Base-by-base conservation (phyloP, 2,329 filamentous ascomycete genomes). In the Penicillium sclerotiorum region DNA sequence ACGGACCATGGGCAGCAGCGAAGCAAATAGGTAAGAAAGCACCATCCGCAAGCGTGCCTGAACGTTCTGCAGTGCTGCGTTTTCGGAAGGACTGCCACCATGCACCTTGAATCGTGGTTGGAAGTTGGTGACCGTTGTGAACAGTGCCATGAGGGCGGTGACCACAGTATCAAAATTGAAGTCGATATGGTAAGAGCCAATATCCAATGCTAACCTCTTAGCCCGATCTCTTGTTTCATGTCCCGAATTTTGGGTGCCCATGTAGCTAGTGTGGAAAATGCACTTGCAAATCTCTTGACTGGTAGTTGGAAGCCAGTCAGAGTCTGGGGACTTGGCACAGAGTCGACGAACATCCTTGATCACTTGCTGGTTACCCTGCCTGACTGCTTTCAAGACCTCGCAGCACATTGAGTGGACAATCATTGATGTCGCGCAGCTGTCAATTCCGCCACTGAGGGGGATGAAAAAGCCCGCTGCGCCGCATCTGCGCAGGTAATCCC, bases 171-270 rank as follows among this genome's bases (percentile, higher is more conserved):
- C 89, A 49, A 93, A 90, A 61, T 90, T 83, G 37, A 90, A 74
- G 62, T 92, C 81, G 4, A 82, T 77, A 64, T 94, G 90, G 61
- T 90, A 85, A 13, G 81, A 77, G 3, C 88, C 89, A 45, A 93
- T 90, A n/a, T 68, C 67, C 11, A 64, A 60, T 1, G 75, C 66
- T 2, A 93, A 77, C 0, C 80, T 76, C 61, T 81, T 80, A 1
- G 89, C 86, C 22, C 89, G 77, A 39, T 78, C 75, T 8, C 88
- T 75, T 0, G 88, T 91, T 56, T 90, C 86, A 35, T 74, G 72
- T 42, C 81, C 85, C 35, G 86, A 86, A 55, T 87, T 82, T 57
- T 78, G 73, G 62, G 85, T 91, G 9, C 87, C 88, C 83, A 90
- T 87, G 69, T 84, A 89, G 39, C 78, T 76, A 1, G 85, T 89